Evolutionary conservation across 2,329 filamentous ascomycete genomes (phyloP), one percentile per base, ranked within the genome.

Genomic region (Trichophyton equinum): DNA sequence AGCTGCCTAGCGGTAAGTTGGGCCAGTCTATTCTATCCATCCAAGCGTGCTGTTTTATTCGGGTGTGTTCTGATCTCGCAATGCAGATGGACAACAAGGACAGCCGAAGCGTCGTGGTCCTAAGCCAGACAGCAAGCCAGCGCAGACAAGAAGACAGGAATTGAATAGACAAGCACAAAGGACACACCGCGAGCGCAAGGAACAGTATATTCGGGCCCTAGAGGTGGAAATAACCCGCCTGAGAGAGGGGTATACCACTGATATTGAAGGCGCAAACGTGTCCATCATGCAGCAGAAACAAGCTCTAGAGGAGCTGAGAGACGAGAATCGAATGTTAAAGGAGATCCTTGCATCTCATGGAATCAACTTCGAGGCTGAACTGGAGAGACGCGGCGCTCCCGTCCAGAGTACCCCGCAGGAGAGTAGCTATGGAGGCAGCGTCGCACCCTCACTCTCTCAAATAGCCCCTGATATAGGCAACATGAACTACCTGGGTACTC

Each of bases 121-220:
- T 0, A 97, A 97, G 73, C 94, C 94, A 20, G 94, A 97, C 73
- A 95, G 88, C 78, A 96, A 95, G 72, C 94, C 94, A 18, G 92
- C 94, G 51, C 77, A 96, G 68, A 97, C 92, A 20, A 82, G 92
- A 64, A 84, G 92, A 65, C 94, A 97, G 72, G 92, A 97, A 74
- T 78, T 97, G 63, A 97, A 97, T 72, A 84, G 94, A 65, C 92
- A 97, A 76, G 94, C 94, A 33, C 94, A 97, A 55, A 96, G 94
- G 71, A 97, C 94, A 18, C 94, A 99, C 74, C 90, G 94, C 61
- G 94, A 97, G 76, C 85, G 94, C 66, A 97, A 97, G 73, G 94
- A 97, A 75, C 82, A 91, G 68, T 97, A 97, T 73, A 95, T 96
- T 78, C 95, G 95, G 73, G 85, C 88, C 9, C 82, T 97, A 15